Percentiles rank a stretch among this genome's conserved stretches.
Conservation (phyloP, 1,139 yeast species). For the Wickerhamomyces sp. region DNA sequence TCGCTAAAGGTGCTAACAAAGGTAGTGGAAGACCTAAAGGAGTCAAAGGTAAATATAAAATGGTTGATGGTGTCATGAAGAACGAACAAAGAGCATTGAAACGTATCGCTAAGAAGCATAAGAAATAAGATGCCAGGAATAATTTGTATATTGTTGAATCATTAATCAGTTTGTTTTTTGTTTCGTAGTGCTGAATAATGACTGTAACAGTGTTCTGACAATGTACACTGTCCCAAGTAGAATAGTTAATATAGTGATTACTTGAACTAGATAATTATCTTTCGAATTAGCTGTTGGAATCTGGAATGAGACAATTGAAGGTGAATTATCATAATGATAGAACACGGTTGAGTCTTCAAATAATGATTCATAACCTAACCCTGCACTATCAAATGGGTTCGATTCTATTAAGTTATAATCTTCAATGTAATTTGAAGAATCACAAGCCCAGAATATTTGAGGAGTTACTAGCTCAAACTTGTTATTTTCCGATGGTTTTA, state of each 20-base stretch:
- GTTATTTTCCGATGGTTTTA: slow-evolving; percentile 31
- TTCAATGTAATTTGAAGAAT: slow-evolving; percentile 23
- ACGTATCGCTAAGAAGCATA: slow-evolving; percentile 82
- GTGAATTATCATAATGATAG: slow-evolving; percentile 24
- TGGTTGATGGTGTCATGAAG: slow-evolving; percentile 98
- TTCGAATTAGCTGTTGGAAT: slow-evolving; percentile 34
- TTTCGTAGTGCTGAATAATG: not conserved
- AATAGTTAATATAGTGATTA: slow-evolving; percentile 28
- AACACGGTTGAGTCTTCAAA: slow-evolving; percentile 43
- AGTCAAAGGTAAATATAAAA: slow-evolving; percentile 94
- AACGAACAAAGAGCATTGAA: slow-evolving; percentile 92
- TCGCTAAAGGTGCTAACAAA: slow-evolving; percentile 81
- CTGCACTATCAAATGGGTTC: slow-evolving; percentile 32
- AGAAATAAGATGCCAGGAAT: too few relatives aligned
- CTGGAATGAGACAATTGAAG: slow-evolving; percentile 15
- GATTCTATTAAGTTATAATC: slow-evolving; percentile 18
- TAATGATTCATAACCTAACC: slow-evolving; percentile 38
- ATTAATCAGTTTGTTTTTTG: slow-evolving; percentile 1
- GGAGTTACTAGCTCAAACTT: slow-evolving; percentile 32
- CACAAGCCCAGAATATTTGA: slow-evolving; percentile 46
- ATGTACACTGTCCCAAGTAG: slow-evolving; percentile 30
- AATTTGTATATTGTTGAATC: slow-evolving; percentile 1
- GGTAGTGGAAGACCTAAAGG: slow-evolving; percentile 98
- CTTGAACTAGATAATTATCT: slow-evolving; percentile 27
- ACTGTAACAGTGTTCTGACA: slow-evolving; percentile 24